Percentiles rank a stretch among this genome's conserved stretches.
Evolutionary conservation across 176 grass and related monocot genomes (phyloP).

Genomic region (Rhynchospora breviuscula): DNA sequence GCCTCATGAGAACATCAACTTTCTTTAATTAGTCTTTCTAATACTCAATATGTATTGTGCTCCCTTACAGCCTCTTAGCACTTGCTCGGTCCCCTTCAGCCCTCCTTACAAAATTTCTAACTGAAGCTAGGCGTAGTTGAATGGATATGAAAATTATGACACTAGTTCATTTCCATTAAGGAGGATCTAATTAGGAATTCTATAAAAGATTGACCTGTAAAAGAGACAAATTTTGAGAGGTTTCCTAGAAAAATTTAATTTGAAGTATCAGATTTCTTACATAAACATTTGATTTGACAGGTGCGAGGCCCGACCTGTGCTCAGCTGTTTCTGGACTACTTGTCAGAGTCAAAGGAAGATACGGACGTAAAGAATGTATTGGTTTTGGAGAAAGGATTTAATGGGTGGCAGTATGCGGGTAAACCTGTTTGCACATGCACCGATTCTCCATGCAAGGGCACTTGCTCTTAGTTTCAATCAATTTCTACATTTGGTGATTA

Average conservation of each 20-base stretch:
- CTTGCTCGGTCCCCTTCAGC: not conserved
- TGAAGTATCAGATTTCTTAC: not conserved
- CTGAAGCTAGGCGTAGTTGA: not conserved
- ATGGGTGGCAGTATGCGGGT: constrained; percentile 69
- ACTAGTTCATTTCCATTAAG: not conserved
- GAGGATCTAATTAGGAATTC: not conserved
- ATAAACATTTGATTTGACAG: constrained; percentile 27
- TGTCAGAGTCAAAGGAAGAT: constrained; percentile 49
- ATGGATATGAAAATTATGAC: not conserved
- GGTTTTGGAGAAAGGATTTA: constrained; percentile 79
- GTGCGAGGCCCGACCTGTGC: constrained; percentile 78
- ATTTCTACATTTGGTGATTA: constrained; percentile 1
- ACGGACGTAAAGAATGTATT: constrained; percentile 43
- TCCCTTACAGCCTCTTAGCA: not conserved
- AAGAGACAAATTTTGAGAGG: not conserved
- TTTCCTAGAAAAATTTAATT: not conserved
- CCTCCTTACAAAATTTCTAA: not conserved
- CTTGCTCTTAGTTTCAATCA: constrained; percentile 24
- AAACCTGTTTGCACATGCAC: constrained; percentile 68
- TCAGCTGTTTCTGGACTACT: constrained; percentile 49
- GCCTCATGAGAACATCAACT: not conserved
- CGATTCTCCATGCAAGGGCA: constrained; percentile 53
- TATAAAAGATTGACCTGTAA: not conserved
- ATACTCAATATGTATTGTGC: not conserved
- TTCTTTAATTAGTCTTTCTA: not conserved